A percentile compares a stretch with the other conserved stretches of the same genome.
Evolutionary conservation across 192 early-diverging fungal genomes (phyloP).

Genomic region (Rhizophagus clarus): DNA sequence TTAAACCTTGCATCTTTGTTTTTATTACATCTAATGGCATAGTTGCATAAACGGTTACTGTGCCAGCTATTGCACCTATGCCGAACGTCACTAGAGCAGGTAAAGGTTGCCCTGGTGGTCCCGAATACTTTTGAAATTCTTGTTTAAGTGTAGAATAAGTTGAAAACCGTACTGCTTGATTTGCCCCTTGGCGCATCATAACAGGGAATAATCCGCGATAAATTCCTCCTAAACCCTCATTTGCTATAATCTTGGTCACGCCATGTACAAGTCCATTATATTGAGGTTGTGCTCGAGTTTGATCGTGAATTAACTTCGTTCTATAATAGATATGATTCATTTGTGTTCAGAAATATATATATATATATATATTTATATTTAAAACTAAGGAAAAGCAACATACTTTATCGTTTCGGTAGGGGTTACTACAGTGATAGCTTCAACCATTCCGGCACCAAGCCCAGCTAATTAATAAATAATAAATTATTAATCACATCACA

Average conservation of each 20-base stretch:
- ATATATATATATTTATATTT: no score
- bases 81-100: constrained; percentile 64
- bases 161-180: constrained; percentile 90
- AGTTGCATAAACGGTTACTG: constrained; percentile 92
- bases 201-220: constrained; percentile 92
- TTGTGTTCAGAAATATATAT: no score
- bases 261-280: constrained; percentile 86
- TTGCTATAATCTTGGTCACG: constrained; percentile 43
- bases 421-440: constrained; percentile 88
- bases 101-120: constrained; percentile 41
- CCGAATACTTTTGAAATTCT: constrained; percentile 40
- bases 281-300: constrained; percentile 67
- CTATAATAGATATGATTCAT: constrained; percentile 37
- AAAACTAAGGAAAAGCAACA: background rate
- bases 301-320: constrained; percentile 94
- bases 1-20: constrained; percentile 91
- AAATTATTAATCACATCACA: background rate
- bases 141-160: constrained; percentile 78
- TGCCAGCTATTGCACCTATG: constrained; percentile 85
- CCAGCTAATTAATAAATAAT: constrained; percentile 61
- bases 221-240: constrained; percentile 78
- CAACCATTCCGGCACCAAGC: constrained; percentile 84
- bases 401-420: constrained; percentile 95
- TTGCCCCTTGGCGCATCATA: constrained; percentile 94
- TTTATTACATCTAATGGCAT: constrained; percentile 99